Evolutionary conservation across 164 flowering plant genomes (phyloP).

Genomic region (Dillenia suffruticosa): DNA sequence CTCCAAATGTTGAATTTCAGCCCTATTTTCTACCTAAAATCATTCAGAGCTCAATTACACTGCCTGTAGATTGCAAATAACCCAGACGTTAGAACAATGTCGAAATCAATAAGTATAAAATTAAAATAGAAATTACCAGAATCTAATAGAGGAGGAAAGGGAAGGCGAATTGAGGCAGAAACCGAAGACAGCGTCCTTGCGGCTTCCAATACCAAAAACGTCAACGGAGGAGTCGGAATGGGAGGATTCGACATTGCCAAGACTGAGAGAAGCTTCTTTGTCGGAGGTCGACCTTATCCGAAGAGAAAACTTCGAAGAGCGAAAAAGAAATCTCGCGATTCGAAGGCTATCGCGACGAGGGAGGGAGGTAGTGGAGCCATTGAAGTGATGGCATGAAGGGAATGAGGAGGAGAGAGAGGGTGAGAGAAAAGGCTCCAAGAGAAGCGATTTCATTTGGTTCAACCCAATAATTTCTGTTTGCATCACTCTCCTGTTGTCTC

Average conservation of each 20-base stretch:
- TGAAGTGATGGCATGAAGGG: slow-evolving; percentile 2
- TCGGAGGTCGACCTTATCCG: slow-evolving; percentile 6
- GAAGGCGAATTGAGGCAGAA: slow-evolving; percentile 63
- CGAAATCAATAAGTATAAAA: not conserved
- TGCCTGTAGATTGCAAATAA: too few species aligned
- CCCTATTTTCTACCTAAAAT: too few species aligned
- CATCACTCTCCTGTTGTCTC: too few species aligned
- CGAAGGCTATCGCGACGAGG: not conserved
- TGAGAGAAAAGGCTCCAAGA: slow-evolving; percentile 7
- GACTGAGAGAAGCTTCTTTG: not conserved
- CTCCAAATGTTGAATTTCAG: too few species aligned
- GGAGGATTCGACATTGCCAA: slow-evolving; percentile 6
- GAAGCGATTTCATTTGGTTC: not conserved
- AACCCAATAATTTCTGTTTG: too few species aligned
- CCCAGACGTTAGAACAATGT: too few species aligned
- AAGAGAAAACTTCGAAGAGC: slow-evolving; percentile 2
- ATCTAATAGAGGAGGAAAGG: slow-evolving; percentile 41
- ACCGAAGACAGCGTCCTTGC: slow-evolving; percentile 73
- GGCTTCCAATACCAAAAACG: slow-evolving; percentile 75
- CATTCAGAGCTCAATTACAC: too few species aligned
- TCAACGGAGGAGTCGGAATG: slow-evolving; percentile 25
- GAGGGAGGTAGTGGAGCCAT: slow-evolving; percentile 7
- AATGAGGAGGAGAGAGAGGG: not conserved
- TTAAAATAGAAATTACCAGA: slow-evolving; percentile 45
- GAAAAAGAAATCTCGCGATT: slow-evolving; percentile 2